Conservation (phyloP, 805 yeast species). For the Wickerhamiella dianesei region DNA sequence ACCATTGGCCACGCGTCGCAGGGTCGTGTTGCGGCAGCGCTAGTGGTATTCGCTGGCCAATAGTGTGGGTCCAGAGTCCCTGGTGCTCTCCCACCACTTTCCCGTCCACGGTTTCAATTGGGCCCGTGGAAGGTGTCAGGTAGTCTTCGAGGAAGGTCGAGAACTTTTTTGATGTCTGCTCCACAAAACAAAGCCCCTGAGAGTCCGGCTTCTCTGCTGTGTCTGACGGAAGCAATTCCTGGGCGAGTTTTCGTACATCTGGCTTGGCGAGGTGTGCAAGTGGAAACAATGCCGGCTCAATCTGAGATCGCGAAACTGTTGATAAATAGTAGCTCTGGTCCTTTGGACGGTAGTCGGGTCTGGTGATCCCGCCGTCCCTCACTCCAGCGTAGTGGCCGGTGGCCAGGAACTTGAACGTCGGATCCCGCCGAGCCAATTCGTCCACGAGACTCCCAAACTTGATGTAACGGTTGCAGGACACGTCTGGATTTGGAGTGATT, state of each 20-base stretch:
- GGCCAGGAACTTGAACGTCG: conserved; percentile 55
- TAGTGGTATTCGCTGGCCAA: conserved; percentile 73
- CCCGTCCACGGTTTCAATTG: conserved; percentile 65
- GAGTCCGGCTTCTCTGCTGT: conserved; percentile 81
- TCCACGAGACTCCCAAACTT: conserved; percentile 73
- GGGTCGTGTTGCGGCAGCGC: conserved; percentile 87
- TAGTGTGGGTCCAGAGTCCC: conserved; percentile 91
- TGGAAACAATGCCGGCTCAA: conserved; percentile 54
- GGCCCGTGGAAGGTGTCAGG: conserved; percentile 59
- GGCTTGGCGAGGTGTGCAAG: conserved; percentile 68
- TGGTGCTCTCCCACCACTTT: conserved; percentile 64
- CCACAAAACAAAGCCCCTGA: conserved; percentile 87
- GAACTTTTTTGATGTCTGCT: conserved; percentile 44
- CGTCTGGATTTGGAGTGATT: conserved; percentile 87
- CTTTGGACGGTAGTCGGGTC: conserved; percentile 47
- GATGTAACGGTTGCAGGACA: conserved; percentile 69
- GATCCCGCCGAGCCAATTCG: conserved; percentile 10
- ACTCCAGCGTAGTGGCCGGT: conserved; percentile 44
- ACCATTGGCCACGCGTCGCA: conserved; percentile 67
- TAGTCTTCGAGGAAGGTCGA: conserved; percentile 62
- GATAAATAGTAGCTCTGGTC: conserved; percentile 90
- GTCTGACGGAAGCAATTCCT: conserved; percentile 30
- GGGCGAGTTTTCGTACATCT: conserved; percentile 56
- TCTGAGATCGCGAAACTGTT: conserved; percentile 36
- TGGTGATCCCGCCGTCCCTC: conserved; percentile 18